phyloP scores from a whole-genome alignment of 2,329 filamentous ascomycete genomes.

The Rachicladosporium sp. region DNA sequence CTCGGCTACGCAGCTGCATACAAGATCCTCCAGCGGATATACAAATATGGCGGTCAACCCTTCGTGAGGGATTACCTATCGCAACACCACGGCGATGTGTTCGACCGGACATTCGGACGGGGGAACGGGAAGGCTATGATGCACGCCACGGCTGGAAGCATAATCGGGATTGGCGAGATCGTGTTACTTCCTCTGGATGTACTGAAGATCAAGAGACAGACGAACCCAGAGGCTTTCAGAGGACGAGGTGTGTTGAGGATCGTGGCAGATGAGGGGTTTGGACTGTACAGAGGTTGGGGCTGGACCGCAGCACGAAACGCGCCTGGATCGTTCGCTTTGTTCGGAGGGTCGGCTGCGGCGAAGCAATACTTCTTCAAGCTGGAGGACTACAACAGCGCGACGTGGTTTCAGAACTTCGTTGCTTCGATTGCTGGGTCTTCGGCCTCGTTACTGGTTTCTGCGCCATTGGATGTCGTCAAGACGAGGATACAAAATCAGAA shows the following conservation, averaged over 20 bases:
- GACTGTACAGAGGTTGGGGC: slow-evolving; percentile 87
- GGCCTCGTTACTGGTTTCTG: slow-evolving; percentile 91
- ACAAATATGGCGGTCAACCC: slow-evolving; percentile 97
- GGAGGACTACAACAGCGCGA: slow-evolving; percentile 86
- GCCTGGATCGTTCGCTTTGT: slow-evolving; percentile 94
- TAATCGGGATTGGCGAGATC: slow-evolving; percentile 97
- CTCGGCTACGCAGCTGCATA: slow-evolving; percentile 95
- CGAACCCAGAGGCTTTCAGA: slow-evolving; percentile 95
- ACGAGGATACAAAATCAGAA: slow-evolving; percentile 97
- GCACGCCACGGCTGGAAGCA: slow-evolving; percentile 86
- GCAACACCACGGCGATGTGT: slow-evolving; percentile 65
- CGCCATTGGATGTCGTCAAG: slow-evolving; percentile 94
- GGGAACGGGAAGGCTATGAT: slow-evolving; percentile 97
- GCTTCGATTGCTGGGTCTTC: slow-evolving; percentile 92
- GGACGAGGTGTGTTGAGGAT: slow-evolving; percentile 85
- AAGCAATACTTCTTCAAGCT: slow-evolving; percentile 93
- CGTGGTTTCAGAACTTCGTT: slow-evolving; percentile 93
- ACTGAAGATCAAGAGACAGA: slow-evolving; percentile 98
- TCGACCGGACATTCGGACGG: slow-evolving; percentile 84
- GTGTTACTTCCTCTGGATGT: slow-evolving; percentile 90
- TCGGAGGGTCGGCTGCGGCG: slow-evolving; percentile 91
- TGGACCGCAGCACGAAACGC: slow-evolving; percentile 97
- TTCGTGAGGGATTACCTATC: slow-evolving; percentile 83
- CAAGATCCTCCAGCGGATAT: slow-evolving; percentile 93
- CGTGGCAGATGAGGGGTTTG: slow-evolving; percentile 85